Percentiles rank a stretch among this genome's conserved stretches.
Conservation (phyloP, 202 grass and related monocot genomes). For the Zoysia matrella region DNA sequence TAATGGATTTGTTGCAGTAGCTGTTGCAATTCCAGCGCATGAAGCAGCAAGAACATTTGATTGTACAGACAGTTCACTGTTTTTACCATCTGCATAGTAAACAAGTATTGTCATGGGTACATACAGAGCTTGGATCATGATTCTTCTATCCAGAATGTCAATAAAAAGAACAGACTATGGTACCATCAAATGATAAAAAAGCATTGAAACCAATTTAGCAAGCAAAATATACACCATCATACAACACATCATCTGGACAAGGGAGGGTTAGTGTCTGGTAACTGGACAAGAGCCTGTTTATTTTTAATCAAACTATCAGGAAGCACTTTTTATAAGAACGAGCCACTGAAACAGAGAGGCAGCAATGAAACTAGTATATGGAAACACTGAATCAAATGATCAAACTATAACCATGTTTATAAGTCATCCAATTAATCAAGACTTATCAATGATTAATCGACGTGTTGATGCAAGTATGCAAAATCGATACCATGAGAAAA, state of each 20-base stretch:
- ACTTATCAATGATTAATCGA: no score
- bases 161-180: background rate
- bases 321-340: background rate
- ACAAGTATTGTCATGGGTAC: slow-evolving; percentile 33
- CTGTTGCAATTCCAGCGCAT: slow-evolving; percentile 80
- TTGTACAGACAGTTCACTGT: slow-evolving; percentile 57
- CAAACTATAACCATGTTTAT: background rate
- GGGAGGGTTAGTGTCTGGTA: background rate
- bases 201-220: background rate
- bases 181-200: background rate
- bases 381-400: slow-evolving; percentile 10
- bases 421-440: no score
- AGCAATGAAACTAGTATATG: background rate
- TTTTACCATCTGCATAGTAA: slow-evolving; percentile 49
- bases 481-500: no score
- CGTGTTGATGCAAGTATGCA: no score
- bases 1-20: slow-evolving; percentile 79
- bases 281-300: background rate
- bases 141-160: slow-evolving; percentile 2
- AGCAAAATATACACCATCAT: background rate
- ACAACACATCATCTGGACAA: background rate
- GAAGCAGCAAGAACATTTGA: slow-evolving; percentile 78
- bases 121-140: background rate
- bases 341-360: slow-evolving; percentile 3
- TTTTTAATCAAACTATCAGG: background rate